Evolutionary conservation across 805 yeast species (phyloP), one percentile per base, ranked within the genome.

Genomic region (Cyberlindnera subsufficiens): DNA sequence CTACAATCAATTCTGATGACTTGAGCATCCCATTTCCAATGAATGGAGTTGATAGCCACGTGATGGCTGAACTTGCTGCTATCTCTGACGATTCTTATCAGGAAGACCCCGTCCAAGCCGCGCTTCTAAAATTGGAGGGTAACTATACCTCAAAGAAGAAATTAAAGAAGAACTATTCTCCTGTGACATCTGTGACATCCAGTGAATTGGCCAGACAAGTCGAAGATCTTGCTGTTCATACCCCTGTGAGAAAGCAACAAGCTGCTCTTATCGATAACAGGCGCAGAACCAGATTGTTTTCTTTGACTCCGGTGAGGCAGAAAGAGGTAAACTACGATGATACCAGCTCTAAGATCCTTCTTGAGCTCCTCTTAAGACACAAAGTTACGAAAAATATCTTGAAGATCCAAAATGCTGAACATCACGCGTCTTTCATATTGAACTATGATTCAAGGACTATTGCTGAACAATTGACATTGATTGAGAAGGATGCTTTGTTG

Each of bases 361-460:
- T 43, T 64, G 69, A 40, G 60, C 66, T 17, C 59, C 74, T 70
- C 27, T 30, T 56, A 20, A 50, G 44, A n/a, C 50, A 54, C 40
- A 50, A 46, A 38, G 46, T 50, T 16, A 51, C 52, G 14, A 50
- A 43, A 30, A 60, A 55, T 9, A 45, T 47, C 13, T 33, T 58
- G 34, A 30, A 48, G 36, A 38, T 56, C 15, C 16, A 46, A 0
- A 62, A 69, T 19, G 57, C 63, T 10, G 74, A 71, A 5, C 66
- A 74, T 20, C 99, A 93, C 60, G 75, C 85, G 8, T 89, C 97
- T 3, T 91, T 93, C 58, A 73, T 90, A 30, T 69, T 93, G 53
- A 78, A 83, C 61, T 82, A 78, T 59, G 79, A 74, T 43, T 80
- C 96, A 2, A 64, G 68, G 42, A 66, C 75, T 0, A 64, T 93